Evolutionary conservation across 768 basidiomycete species (phyloP).

Genomic region (Boletus bicolor): DNA sequence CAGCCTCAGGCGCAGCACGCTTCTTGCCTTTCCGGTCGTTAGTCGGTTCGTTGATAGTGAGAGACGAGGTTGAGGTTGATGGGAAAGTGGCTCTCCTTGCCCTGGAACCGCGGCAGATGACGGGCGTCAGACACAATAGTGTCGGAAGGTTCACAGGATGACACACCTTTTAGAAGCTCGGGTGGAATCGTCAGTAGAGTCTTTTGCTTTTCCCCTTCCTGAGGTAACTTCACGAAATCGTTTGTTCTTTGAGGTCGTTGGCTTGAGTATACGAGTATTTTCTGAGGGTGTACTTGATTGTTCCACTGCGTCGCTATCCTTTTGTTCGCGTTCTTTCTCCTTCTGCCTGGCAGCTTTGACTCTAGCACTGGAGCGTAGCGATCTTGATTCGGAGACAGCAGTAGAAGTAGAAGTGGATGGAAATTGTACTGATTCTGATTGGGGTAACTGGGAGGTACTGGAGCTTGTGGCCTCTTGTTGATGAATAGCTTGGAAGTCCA

Average conservation of each 20-base stretch:
- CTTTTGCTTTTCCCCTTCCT: constrained; percentile 65
- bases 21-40: constrained; percentile 90
- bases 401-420: constrained; percentile 35
- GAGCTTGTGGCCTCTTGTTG: constrained; percentile 68
- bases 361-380: constrained; percentile 71
- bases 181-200: constrained; percentile 48
- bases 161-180: constrained; percentile 64
- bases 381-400: constrained; percentile 49
- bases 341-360: constrained; percentile 74
- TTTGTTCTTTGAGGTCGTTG: constrained; percentile 41
- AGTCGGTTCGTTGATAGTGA: constrained; percentile 72
- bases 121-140: constrained; percentile 24
- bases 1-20: constrained; percentile 72
- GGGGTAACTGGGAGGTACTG: constrained; percentile 45
- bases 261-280: constrained; percentile 42
- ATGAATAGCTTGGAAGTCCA: constrained; percentile 81
- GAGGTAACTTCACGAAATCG: constrained; percentile 49
- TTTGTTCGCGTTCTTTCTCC: constrained; percentile 54
- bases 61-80: constrained; percentile 39
- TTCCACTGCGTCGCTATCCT: constrained; percentile 49
- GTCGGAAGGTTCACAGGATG: constrained; percentile 31
- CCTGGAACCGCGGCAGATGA: constrained; percentile 41
- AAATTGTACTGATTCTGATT: constrained; percentile 34
- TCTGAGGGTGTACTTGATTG: constrained; percentile 39
- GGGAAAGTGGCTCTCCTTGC: constrained; percentile 56